phyloP scores from a whole-genome alignment of 345 rosid species.

The Physaria fendleri region DNA sequence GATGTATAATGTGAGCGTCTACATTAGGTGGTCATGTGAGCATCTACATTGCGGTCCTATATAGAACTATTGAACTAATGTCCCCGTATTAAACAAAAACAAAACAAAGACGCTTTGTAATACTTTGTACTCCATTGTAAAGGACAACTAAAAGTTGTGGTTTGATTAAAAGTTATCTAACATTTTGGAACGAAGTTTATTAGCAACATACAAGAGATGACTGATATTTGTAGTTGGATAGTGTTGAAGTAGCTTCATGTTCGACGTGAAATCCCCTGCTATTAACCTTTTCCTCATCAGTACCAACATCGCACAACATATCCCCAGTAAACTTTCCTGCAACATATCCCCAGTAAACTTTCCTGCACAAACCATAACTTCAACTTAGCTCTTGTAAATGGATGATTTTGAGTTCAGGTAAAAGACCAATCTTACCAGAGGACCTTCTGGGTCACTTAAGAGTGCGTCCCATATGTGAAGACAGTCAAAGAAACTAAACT shows the following conservation, averaged over 20 bases:
- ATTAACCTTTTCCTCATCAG: conserved; percentile 43
- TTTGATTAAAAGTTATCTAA: too few relatives aligned
- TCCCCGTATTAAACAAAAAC: too few relatives aligned
- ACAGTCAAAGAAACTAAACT: conserved; percentile 80
- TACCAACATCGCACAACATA: conserved; percentile 96
- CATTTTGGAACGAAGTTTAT: conserved; percentile 61
- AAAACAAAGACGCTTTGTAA: conserved; percentile 5
- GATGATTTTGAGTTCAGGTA: too few relatives aligned
- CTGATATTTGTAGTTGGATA: conserved; percentile 75
- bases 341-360: conserved; percentile 81
- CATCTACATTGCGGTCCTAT: too few relatives aligned
- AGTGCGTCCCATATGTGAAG: conserved; percentile 96
- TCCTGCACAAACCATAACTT: too few relatives aligned
- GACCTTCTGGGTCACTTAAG: conserved; percentile 89
- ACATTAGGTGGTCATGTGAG: too few relatives aligned
- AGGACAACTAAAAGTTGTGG: conserved; percentile 5
- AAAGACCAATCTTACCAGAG: conserved; percentile 48
- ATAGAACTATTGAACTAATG: too few relatives aligned
- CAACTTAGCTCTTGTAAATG: too few relatives aligned
- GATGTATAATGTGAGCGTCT: too few relatives aligned
- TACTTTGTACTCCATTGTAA: neutral
- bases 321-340: conserved; percentile 87
- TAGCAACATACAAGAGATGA: conserved; percentile 88
- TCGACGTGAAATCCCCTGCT: conserved; percentile 57
- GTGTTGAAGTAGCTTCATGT: conserved; percentile 68